A percentile compares a stretch with the other conserved stretches of the same genome.
phyloP scores from a whole-genome alignment of 75 land plant genomes.

The Cryptomeria japonica region DNA sequence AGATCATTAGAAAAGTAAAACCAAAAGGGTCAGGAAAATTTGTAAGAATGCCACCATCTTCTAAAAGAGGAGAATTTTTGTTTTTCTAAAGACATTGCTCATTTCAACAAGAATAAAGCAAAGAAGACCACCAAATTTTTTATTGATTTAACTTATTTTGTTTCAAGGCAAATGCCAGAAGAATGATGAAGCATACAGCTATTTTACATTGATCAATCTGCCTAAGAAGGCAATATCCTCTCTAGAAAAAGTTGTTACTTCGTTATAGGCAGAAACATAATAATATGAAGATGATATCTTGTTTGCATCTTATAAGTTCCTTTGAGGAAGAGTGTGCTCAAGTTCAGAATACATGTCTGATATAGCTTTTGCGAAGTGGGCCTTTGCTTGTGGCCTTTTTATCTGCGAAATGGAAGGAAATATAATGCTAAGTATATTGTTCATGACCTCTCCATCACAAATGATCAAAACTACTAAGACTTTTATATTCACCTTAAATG shows the following conservation, averaged over 20 bases:
- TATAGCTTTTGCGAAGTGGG: conserved; percentile 68
- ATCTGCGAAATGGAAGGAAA: conserved; percentile 40
- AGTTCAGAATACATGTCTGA: conserved; percentile 76
- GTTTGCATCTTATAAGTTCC: background rate
- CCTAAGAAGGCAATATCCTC: background rate
- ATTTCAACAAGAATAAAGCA: background rate
- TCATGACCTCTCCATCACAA: background rate
- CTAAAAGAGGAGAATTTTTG: background rate
- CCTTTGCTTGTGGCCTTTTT: conserved; percentile 93
- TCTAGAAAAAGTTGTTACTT: background rate
- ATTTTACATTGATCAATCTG: background rate
- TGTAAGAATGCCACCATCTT: background rate
- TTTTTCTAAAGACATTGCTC: background rate
- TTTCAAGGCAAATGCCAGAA: background rate
- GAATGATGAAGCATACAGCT: background rate
- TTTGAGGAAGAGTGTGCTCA: background rate
- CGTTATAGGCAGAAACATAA: background rate
- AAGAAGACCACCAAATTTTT: background rate
- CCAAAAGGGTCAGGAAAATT: background rate
- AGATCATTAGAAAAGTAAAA: background rate
- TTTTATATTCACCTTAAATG: conserved; percentile 66
- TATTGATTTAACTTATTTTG: background rate
- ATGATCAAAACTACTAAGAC: background rate
- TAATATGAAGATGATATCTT: background rate
- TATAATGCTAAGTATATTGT: background rate